phyloP scores from a whole-genome alignment of 2,329 filamentous ascomycete species.

The Rhexocercosporidium sp. region DNA sequence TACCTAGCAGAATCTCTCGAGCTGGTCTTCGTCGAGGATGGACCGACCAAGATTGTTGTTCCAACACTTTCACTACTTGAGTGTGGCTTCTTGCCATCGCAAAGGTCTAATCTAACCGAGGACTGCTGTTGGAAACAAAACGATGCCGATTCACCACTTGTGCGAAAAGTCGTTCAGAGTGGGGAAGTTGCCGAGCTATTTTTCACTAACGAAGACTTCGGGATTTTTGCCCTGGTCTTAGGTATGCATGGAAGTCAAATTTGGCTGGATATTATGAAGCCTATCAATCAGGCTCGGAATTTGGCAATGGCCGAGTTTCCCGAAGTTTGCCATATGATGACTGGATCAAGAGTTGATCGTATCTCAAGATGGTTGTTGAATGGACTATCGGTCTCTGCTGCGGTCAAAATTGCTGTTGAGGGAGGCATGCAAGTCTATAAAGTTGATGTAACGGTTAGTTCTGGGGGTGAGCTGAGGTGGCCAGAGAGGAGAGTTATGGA shows the following conservation, averaged over 20 bases:
- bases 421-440: background rate
- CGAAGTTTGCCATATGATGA: background rate
- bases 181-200: background rate
- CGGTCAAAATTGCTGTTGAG: background rate
- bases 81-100: background rate
- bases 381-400: background rate
- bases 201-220: background rate
- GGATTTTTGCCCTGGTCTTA: background rate
- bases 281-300: background rate
- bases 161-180: background rate
- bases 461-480: background rate
- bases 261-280: background rate
- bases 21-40: too few relatives aligned
- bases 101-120: background rate
- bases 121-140: background rate
- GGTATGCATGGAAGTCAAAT: background rate
- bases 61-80: conserved; percentile 1
- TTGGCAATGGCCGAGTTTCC: background rate
- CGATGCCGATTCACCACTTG: background rate
- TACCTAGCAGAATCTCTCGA: background rate
- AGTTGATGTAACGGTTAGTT: background rate
- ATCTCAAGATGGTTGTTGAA: background rate
- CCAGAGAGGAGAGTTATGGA: background rate
- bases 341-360: background rate
- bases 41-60: background rate